phyloP scores from a whole-genome alignment of 495 filamentous ascomycete species.

The Tetracladium setigerum region DNA sequence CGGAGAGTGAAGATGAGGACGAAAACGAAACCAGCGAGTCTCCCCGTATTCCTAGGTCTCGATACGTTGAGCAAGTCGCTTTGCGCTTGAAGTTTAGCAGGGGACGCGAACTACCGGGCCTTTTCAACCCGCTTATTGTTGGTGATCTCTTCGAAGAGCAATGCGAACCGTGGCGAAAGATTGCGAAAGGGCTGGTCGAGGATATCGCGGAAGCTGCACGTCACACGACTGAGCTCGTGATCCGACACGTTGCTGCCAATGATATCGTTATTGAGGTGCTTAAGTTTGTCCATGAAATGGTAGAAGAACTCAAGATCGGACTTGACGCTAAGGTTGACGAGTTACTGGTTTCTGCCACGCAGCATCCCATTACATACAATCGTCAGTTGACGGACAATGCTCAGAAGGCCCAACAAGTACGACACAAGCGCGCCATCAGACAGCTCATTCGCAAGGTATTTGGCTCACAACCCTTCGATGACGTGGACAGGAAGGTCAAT shows the following conservation, averaged over 20 bases:
- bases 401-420: conserved; percentile 21
- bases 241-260: conserved; percentile 28
- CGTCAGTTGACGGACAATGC: conserved; percentile 39
- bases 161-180: conserved; percentile 34
- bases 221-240: conserved; percentile 28
- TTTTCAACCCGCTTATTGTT: conserved; percentile 43
- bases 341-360: conserved; percentile 18
- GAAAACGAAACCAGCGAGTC: too few relatives aligned
- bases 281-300: too few relatives aligned
- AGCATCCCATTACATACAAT: conserved; percentile 41
- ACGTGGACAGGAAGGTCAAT: neutral
- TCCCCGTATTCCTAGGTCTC: too few relatives aligned
- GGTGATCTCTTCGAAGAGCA: conserved; percentile 44
- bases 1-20: conserved; percentile 6
- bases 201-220: conserved; percentile 28
- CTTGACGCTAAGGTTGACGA: conserved; percentile 21
- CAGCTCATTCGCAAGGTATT: neutral
- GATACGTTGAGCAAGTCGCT: conserved; percentile 32
- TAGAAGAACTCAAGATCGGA: conserved; percentile 23
- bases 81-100: conserved; percentile 31
- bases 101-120: conserved; percentile 42
- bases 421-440: conserved; percentile 13
- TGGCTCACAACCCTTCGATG: neutral
- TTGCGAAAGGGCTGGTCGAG: conserved; percentile 30
- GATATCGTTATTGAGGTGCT: conserved; percentile 33